Conservation (phyloP, 2,329 filamentous ascomycete species). For the Diaporthe sp. region DNA sequence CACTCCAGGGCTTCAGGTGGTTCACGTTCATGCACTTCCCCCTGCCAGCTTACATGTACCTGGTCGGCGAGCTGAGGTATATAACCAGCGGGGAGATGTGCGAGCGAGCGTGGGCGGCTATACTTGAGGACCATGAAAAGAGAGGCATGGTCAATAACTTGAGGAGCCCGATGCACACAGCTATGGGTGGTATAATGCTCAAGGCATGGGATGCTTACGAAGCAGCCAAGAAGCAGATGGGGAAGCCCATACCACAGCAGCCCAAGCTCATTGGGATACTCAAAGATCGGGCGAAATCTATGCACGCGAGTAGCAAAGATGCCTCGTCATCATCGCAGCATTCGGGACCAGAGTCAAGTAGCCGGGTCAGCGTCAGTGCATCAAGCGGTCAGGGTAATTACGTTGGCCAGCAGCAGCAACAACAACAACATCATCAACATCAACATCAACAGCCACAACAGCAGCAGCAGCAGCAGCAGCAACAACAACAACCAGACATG, state of each 20-base stretch:
- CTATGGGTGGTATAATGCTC: slow-evolving; percentile 69
- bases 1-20: slow-evolving; percentile 67
- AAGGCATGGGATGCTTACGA: slow-evolving; percentile 73
- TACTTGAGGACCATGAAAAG: slow-evolving; percentile 66
- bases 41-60: slow-evolving; percentile 71
- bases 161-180: slow-evolving; percentile 68
- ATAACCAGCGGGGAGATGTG: slow-evolving; percentile 67
- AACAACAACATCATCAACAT: slow-evolving; percentile 20
- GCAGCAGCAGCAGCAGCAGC: slow-evolving; percentile 23
- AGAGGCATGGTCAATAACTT: slow-evolving; percentile 62
- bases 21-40: slow-evolving; percentile 72
- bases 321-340: slow-evolving; percentile 24
- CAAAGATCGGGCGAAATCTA: slow-evolving; percentile 54
- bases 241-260: slow-evolving; percentile 54
- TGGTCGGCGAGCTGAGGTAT: slow-evolving; percentile 67
- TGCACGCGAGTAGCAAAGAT: slow-evolving; percentile 38
- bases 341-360: slow-evolving; percentile 40
- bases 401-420: slow-evolving; percentile 8
- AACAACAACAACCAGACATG: slow-evolving; percentile 26
- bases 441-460: background rate
- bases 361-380: slow-evolving; percentile 33
- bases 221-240: slow-evolving; percentile 58
- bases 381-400: slow-evolving; percentile 21
- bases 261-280: slow-evolving; percentile 63
- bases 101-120: slow-evolving; percentile 70